Percentiles rank a stretch among this genome's conserved stretches.
phyloP scores from a whole-genome alignment of 2,329 filamentous ascomycete species.

The Clarireedia monteithiana region DNA sequence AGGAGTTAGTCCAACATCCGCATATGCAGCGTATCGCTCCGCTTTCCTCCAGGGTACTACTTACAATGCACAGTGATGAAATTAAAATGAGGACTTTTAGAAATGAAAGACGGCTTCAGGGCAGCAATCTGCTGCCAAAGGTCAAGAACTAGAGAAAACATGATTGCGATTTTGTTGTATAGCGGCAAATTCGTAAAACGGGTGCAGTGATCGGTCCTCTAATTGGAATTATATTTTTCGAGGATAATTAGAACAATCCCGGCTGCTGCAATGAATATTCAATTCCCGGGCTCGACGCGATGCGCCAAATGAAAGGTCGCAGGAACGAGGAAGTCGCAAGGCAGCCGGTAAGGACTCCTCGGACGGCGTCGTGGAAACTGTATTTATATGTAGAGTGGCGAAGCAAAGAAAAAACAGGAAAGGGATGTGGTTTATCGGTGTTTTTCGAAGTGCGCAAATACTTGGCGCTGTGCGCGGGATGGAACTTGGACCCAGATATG shows the following conservation, averaged over 20 bases:
- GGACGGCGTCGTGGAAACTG: background rate
- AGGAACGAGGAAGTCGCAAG: slow-evolving; percentile 4
- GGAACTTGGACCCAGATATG: too few species aligned
- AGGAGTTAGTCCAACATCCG: background rate
- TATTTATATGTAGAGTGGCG: background rate
- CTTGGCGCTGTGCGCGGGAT: background rate
- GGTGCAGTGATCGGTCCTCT: background rate
- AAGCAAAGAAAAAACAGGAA: slow-evolving; percentile 2
- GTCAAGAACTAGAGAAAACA: slow-evolving; percentile 20
- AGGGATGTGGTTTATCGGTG: background rate
- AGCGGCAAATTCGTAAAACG: background rate
- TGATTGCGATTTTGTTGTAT: slow-evolving; percentile 8
- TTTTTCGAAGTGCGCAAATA: background rate
- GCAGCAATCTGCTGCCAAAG: slow-evolving; percentile 38
- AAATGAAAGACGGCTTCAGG: slow-evolving; percentile 49
- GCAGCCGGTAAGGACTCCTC: slow-evolving; percentile 1
- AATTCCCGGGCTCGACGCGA: slow-evolving; percentile 1
- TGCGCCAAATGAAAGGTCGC: background rate
- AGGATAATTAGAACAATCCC: background rate
- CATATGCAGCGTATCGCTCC: background rate
- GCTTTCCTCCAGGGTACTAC: slow-evolving; percentile 32
- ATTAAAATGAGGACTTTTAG: slow-evolving; percentile 62
- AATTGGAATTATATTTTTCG: background rate
- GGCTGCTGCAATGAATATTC: background rate
- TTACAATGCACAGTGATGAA: slow-evolving; percentile 76